Conservation (phyloP, 805 yeast species). For the Wickerhamiella sergipiensis region DNA sequence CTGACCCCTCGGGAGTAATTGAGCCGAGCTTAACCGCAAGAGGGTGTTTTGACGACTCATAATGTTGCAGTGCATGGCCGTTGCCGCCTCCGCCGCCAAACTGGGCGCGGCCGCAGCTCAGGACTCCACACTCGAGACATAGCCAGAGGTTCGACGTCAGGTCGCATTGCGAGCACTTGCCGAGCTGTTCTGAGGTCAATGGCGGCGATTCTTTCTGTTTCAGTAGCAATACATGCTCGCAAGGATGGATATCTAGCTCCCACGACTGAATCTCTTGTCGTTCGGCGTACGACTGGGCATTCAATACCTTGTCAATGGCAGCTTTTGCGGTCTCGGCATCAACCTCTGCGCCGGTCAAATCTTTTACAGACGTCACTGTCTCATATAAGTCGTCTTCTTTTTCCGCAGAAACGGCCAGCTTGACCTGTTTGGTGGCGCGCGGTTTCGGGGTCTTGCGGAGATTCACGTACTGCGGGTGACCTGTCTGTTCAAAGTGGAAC, state of each 20-base stretch:
- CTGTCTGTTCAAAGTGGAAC: constrained; percentile 38
- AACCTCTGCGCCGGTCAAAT: constrained; percentile 24
- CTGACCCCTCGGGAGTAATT: constrained; percentile 53
- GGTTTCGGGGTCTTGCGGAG: constrained; percentile 40
- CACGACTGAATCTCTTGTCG: constrained; percentile 72
- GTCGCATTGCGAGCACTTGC: constrained; percentile 27
- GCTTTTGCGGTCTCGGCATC: constrained; percentile 8
- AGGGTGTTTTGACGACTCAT: constrained; percentile 45
- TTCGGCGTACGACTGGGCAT: constrained; percentile 43
- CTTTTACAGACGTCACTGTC: constrained; percentile 30
- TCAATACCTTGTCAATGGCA: constrained; percentile 34
- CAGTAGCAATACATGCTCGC: constrained; percentile 58
- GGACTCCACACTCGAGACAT: constrained; percentile 77
- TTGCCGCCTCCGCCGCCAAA: constrained; percentile 92
- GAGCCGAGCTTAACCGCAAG: constrained; percentile 89
- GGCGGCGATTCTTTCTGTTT: constrained; percentile 24
- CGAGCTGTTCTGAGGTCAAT: constrained; percentile 8
- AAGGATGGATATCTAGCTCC: constrained; percentile 77
- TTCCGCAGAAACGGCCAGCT: constrained; percentile 52
- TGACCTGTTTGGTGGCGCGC: constrained; percentile 35
- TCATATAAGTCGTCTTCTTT: constrained; percentile 52
- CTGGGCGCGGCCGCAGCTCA: constrained; percentile 92
- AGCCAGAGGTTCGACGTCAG: constrained; percentile 77
- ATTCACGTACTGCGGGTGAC: constrained; percentile 48
- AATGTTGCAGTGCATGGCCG: constrained; percentile 77